Evolutionary conservation across 2,329 filamentous ascomycete genomes (phyloP).

Genomic region (Bimuria novae-zelandiae): DNA sequence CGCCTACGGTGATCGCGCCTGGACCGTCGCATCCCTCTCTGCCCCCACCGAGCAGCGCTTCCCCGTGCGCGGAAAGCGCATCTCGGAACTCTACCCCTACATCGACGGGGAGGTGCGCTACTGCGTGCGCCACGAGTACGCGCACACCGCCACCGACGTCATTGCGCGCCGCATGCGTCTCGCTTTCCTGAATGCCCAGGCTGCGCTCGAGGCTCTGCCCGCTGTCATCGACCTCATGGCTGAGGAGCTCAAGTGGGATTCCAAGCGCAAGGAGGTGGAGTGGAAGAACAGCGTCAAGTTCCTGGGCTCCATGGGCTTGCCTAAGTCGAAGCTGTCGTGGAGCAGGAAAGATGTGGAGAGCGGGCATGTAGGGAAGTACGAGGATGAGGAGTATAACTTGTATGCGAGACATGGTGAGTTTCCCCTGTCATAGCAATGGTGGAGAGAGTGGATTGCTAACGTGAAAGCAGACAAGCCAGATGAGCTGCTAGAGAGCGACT

Average conservation of each 20-base stretch:
- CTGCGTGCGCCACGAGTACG: slow-evolving; percentile 85
- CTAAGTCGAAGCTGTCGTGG: slow-evolving; percentile 59
- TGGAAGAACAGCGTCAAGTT: slow-evolving; percentile 73
- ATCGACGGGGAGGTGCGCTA: slow-evolving; percentile 91
- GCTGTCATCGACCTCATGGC: slow-evolving; percentile 87
- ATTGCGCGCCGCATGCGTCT: slow-evolving; percentile 82
- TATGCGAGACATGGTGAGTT: slow-evolving; percentile 57
- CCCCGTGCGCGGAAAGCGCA: slow-evolving; percentile 79
- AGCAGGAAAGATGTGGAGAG: slow-evolving; percentile 63
- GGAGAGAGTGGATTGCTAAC: slow-evolving; percentile 3
- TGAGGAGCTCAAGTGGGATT: slow-evolving; percentile 80
- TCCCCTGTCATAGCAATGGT: neutral
- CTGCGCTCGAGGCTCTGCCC: slow-evolving; percentile 83
- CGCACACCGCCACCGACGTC: slow-evolving; percentile 87
- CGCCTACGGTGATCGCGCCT: slow-evolving; percentile 90
- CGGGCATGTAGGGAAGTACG: slow-evolving; percentile 51
- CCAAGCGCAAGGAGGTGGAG: slow-evolving; percentile 72
- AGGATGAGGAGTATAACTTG: slow-evolving; percentile 55
- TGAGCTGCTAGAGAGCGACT: slow-evolving; percentile 57
- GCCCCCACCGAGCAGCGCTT: slow-evolving; percentile 77
- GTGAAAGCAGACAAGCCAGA: slow-evolving; percentile 55
- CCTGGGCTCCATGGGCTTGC: slow-evolving; percentile 66
- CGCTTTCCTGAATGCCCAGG: slow-evolving; percentile 90
- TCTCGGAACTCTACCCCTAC: slow-evolving; percentile 83
- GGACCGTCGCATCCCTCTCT: slow-evolving; percentile 84